These are phyloP conservation scores for Stachybotrys chartarum DNA, from an alignment of 2,329 filamentous ascomycete genomes.

Conservation along the genomic window DNA sequence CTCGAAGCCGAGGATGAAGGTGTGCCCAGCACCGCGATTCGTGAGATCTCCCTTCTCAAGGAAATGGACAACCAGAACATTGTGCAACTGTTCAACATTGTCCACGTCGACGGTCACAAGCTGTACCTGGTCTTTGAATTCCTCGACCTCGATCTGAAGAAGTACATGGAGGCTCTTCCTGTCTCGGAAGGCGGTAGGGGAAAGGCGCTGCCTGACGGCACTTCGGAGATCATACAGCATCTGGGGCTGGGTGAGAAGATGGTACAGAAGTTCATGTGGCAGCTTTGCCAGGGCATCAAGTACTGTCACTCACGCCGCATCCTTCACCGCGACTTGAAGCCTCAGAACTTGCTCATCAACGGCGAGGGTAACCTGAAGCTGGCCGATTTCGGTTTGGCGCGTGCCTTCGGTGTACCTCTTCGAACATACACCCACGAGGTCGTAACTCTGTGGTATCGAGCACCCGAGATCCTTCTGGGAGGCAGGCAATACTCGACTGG, in stretches of 20 bases:
- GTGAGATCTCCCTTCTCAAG: slow-evolving; percentile 89
- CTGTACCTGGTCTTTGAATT: slow-evolving; percentile 91
- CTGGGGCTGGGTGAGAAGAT: slow-evolving; percentile 72
- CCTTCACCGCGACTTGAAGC: slow-evolving; percentile 82
- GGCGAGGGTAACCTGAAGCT: slow-evolving; percentile 83
- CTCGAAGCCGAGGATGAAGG: slow-evolving; percentile 93
- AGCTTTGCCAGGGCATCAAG: slow-evolving; percentile 74
- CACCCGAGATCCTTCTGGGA: slow-evolving; percentile 84
- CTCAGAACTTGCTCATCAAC: slow-evolving; percentile 83
- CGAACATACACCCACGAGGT: slow-evolving; percentile 94
- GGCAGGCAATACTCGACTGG: slow-evolving; percentile 90
- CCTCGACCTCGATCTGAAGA: slow-evolving; percentile 86
- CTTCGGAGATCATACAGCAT: slow-evolving; percentile 53
- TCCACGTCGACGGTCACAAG: slow-evolving; percentile 91
- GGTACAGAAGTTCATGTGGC: slow-evolving; percentile 89
- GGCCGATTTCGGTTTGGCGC: slow-evolving; percentile 82
- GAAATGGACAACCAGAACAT: slow-evolving; percentile 93
- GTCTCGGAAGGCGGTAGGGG: slow-evolving; percentile 78
- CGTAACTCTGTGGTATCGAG: slow-evolving; percentile 88
- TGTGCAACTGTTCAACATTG: slow-evolving; percentile 81
- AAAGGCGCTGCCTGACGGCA: slow-evolving; percentile 75
- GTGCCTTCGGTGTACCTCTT: slow-evolving; percentile 85
- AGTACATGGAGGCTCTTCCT: slow-evolving; percentile 90
- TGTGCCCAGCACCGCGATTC: slow-evolving; percentile 86
- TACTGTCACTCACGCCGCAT: slow-evolving; percentile 89